Percentiles rank a stretch among this genome's conserved stretches.
Conservation (phyloP, 148 eudicot species). For the Cornus controversa region DNA sequence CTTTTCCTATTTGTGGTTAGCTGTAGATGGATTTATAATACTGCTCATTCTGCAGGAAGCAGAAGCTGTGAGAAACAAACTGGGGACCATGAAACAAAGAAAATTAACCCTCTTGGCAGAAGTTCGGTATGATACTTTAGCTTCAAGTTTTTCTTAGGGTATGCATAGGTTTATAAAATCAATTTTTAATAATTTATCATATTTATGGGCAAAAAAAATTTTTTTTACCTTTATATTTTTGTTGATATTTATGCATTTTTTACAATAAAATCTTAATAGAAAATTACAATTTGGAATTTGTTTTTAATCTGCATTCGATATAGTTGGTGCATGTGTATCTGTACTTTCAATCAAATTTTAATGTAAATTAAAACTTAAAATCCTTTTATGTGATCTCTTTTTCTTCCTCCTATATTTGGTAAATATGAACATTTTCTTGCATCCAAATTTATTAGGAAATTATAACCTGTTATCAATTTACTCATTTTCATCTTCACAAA, state of each 20-base stretch:
- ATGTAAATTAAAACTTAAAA: neutral
- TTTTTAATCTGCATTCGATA: neutral
- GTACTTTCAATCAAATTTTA: neutral
- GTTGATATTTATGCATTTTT: no score
- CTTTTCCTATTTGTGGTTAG: neutral
- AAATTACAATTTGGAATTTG: neutral
- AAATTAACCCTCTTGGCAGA: conserved; percentile 46
- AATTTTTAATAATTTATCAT: no score
- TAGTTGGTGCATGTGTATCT: no score
- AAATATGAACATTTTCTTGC: neutral
- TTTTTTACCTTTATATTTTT: neutral
- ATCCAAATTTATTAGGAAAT: neutral
- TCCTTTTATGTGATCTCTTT: no score
- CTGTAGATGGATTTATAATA: neutral
- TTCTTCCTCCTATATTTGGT: neutral
- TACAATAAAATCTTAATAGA: neutral
- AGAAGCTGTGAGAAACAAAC: conserved; percentile 30
- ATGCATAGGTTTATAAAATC: neutral
- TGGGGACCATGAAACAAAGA: conserved; percentile 35
- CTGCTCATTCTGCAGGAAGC: conserved; percentile 33
- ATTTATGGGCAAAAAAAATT: no score
- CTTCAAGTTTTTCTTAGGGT: neutral
- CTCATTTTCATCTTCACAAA: neutral
- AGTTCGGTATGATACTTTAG: conserved; percentile 36
- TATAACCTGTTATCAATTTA: no score